These are phyloP conservation scores for Fragaria ananassa DNA, from an alignment of 306 rosid genomes.

Conservation along the genomic window DNA sequence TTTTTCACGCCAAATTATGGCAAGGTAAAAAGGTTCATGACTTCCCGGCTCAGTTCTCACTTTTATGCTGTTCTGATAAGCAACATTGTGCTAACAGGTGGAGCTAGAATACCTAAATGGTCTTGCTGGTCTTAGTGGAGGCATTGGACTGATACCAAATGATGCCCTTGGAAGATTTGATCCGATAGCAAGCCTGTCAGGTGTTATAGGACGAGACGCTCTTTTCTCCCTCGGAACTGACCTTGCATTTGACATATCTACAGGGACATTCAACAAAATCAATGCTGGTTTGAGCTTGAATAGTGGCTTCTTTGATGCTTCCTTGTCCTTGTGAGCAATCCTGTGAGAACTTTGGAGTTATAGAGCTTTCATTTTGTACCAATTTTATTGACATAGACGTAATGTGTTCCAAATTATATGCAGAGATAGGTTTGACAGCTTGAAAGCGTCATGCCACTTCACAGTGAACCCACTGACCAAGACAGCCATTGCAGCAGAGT, in stretches of 20 bases:
- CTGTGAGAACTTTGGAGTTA: conserved; percentile 6
- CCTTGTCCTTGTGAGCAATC: conserved; percentile 58
- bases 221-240: conserved; percentile 48
- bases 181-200: conserved; percentile 42
- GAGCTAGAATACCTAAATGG: conserved; percentile 48
- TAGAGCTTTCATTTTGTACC: neutral
- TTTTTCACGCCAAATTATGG: conserved; percentile 50
- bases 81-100: conserved; percentile 38
- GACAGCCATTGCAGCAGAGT: conserved; percentile 65
- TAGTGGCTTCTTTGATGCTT: conserved; percentile 41
- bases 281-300: conserved; percentile 54
- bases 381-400: neutral
- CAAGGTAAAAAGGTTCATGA: conserved; percentile 33
- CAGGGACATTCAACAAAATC: conserved; percentile 40
- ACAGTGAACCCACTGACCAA: conserved; percentile 44
- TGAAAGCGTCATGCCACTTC: conserved; percentile 50
- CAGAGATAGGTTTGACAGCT: conserved; percentile 59
- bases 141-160: conserved; percentile 48
- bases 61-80: neutral
- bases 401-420: conserved; percentile 19
- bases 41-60: conserved; percentile 10
- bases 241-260: conserved; percentile 41
- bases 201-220: conserved; percentile 44
- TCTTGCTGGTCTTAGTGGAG: conserved; percentile 51
- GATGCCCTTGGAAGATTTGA: conserved; percentile 29